Evolutionary conservation across 768 basidiomycete genomes (phyloP).

Genomic region (Sistotremastrum niveocremeum): DNA sequence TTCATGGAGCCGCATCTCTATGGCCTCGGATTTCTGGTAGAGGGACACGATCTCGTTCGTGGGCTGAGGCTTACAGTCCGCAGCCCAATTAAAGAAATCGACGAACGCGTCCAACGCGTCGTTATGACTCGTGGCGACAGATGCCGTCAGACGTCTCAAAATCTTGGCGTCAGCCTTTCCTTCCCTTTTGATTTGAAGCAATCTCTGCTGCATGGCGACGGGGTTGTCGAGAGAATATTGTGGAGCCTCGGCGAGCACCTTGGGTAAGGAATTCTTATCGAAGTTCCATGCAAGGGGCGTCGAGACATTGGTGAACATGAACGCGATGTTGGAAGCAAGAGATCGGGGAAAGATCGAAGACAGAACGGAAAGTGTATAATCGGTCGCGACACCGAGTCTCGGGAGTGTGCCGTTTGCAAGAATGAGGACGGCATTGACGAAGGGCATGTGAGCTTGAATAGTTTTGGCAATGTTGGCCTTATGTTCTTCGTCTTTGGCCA

Average conservation of each 20-base stretch:
- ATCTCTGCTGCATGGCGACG: neutral
- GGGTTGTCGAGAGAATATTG: slow-evolving; percentile 1
- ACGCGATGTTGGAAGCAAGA: slow-evolving; percentile 15
- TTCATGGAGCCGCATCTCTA: too few species aligned
- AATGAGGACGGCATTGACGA: slow-evolving; percentile 16
- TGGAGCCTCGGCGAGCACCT: slow-evolving; percentile 2
- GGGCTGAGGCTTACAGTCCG: neutral
- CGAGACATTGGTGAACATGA: slow-evolving; percentile 13
- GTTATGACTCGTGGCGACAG: neutral
- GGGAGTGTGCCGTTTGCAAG: slow-evolving; percentile 16
- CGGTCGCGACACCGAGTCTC: slow-evolving; percentile 14
- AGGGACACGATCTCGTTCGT: neutral
- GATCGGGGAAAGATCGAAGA: slow-evolving; percentile 14
- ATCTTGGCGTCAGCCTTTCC: neutral
- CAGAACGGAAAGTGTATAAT: slow-evolving; percentile 15
- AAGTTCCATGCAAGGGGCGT: slow-evolving; percentile 11
- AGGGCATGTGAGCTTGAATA: slow-evolving; percentile 9
- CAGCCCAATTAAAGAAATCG: neutral
- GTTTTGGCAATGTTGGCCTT: slow-evolving; percentile 14
- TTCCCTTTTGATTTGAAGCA: neutral
- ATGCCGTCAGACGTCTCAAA: neutral
- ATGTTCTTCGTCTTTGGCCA: slow-evolving; percentile 13
- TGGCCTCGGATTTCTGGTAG: too few species aligned
- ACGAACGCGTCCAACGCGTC: neutral
- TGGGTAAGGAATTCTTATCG: slow-evolving; percentile 8